phyloP scores from a whole-genome alignment of 106 monocot genomes.

The Apostasia shenzhenica region DNA sequence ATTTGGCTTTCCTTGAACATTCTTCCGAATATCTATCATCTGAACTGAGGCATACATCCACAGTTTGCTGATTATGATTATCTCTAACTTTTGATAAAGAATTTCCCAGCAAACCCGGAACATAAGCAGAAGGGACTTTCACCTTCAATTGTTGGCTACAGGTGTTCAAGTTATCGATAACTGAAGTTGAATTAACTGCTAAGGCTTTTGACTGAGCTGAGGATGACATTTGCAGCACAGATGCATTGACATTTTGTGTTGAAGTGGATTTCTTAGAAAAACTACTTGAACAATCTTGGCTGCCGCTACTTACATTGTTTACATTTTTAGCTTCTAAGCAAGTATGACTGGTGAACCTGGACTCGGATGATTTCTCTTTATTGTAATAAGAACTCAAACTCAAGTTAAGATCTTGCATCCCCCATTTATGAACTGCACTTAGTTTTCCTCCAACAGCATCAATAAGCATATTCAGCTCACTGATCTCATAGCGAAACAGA shows the following conservation, averaged over 20 bases:
- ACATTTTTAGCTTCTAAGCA: slow-evolving; percentile 12
- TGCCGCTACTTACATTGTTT: slow-evolving; percentile 5
- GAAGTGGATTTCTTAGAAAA: slow-evolving; percentile 9
- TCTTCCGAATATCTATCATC: slow-evolving; percentile 6
- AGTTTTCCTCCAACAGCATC: slow-evolving; percentile 74
- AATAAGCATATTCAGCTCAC: slow-evolving; percentile 54
- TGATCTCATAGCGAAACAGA: slow-evolving; percentile 75
- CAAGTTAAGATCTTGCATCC: slow-evolving; percentile 55
- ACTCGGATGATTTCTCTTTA: slow-evolving; percentile 20
- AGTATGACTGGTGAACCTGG: slow-evolving; percentile 11
- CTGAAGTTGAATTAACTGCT: slow-evolving; percentile 1
- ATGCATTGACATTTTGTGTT: slow-evolving; percentile 15
- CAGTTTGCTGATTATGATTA: slow-evolving; percentile 7
- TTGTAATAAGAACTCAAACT: slow-evolving; percentile 23
- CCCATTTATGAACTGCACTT: slow-evolving; percentile 82
- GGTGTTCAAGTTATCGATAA: not conserved
- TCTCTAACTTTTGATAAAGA: slow-evolving; percentile 1
- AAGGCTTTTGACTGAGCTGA: slow-evolving; percentile 2
- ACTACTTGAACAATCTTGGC: not conserved
- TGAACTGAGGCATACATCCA: slow-evolving; percentile 4
- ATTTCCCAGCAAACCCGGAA: not conserved
- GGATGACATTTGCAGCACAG: slow-evolving; percentile 8
- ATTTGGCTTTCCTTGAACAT: not conserved
- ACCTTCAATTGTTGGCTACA: slow-evolving; percentile 4
- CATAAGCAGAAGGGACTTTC: not conserved